Evolutionary conservation across 345 rosid genomes (phyloP), one percentile per base, ranked within the genome.

Genomic region (Balakata baccata): DNA sequence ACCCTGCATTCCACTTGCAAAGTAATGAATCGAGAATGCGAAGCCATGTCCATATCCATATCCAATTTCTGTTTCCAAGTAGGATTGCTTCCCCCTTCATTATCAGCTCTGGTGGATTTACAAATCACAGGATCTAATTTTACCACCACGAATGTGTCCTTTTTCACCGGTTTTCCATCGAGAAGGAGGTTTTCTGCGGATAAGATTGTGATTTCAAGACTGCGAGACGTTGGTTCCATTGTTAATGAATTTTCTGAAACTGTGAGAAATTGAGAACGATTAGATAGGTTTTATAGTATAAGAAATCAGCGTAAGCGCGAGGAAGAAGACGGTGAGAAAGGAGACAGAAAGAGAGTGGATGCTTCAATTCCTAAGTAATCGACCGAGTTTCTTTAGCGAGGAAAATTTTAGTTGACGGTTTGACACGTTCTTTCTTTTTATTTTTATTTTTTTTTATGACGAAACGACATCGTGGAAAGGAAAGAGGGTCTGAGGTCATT

Each of bases 131-230:
- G 67, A 11, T 85, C 89, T 22, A 71, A 49, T 43, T n/a, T 76
- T 5, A 83, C 84, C 22, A 63, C 38, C 6, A 77, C 84, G 38
- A 20, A 82, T 7, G 87, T 59, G 34, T 86, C 84, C 66, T 73
- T 86, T 65, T 83, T 85, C 71, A 87, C 51, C 0, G 84, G 72
- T 79, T 80, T 87, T 7, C 86, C 45, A 18, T 87, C 64, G 6
- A 83, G 23, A 11, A 77, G 76, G 17, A 92, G 84, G 51, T 85
- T 85, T 74, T 92, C 93, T 12, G 83, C 92, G 0, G 95, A 88
- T 23, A 89, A 79, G 3, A 84, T 16, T 3, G 87, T 85, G 66
- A 89, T 74, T 81, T 89, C 94, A 3, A 93, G 8, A 45, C 57
- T 53, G 45, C 81, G 76, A 9, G 66, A 50, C 65, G 69, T 18